phyloP scores from a whole-genome alignment of 345 rosid species.

The Populus euphratica region DNA sequence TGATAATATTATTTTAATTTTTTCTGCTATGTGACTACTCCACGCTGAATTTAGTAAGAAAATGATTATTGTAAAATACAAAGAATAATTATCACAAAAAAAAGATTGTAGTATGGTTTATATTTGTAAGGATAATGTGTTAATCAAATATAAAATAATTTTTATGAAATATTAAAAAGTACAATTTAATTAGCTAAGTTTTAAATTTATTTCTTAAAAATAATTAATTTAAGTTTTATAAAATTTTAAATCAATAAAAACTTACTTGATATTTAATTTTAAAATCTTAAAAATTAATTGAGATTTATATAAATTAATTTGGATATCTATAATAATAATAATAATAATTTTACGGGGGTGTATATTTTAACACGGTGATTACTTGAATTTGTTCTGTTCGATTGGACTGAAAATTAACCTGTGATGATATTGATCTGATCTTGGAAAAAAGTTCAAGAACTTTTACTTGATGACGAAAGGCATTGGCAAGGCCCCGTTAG shows the following conservation, averaged over 20 bases:
- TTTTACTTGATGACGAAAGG: too few relatives aligned
- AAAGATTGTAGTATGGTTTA: neutral
- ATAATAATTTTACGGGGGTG: neutral
- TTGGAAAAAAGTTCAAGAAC: neutral
- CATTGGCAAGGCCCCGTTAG: neutral
- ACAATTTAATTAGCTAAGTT: too few relatives aligned
- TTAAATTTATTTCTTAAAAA: too few relatives aligned
- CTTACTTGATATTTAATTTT: too few relatives aligned
- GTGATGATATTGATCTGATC: neutral
- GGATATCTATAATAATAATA: too few relatives aligned
- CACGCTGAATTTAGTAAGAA: neutral
- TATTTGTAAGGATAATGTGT: neutral
- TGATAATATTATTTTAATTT: too few relatives aligned
- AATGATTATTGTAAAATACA: neutral
- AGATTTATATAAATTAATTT: too few relatives aligned
- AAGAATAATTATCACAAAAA: neutral
- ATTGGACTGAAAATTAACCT: neutral
- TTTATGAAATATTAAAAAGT: too few relatives aligned
- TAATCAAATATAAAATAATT: too few relatives aligned
- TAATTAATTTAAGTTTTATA: too few relatives aligned
- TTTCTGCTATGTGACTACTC: neutral
- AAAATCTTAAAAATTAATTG: too few relatives aligned
- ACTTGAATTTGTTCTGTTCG: neutral
- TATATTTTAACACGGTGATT: neutral
- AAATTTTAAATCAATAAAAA: rapidly evolving